Percentiles rank a stretch among this genome's conserved stretches.
Evolutionary conservation across 1,139 yeast species (phyloP).

Genomic region (Yamadazyma oceani): DNA sequence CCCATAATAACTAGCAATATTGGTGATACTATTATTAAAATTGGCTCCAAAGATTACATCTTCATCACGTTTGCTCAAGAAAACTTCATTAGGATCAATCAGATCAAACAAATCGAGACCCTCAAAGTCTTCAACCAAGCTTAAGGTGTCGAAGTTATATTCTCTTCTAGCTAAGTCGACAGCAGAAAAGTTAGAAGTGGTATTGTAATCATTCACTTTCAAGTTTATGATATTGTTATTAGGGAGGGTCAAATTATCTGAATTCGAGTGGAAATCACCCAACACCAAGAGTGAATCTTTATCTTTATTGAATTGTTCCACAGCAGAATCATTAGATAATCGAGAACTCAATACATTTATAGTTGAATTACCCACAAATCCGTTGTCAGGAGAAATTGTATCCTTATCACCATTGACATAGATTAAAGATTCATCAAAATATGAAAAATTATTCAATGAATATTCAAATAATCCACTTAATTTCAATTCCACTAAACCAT

Average conservation of each 20-base stretch:
- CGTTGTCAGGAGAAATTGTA: slow-evolving; percentile 28
- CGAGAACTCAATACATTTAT: slow-evolving; percentile 62
- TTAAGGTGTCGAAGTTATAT: not conserved
- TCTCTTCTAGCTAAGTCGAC: slow-evolving; percentile 13
- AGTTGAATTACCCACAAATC: slow-evolving; percentile 64
- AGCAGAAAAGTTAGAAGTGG: slow-evolving; percentile 33
- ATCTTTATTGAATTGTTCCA: slow-evolving; percentile 32
- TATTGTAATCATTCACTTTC: slow-evolving; percentile 29
- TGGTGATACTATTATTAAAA: slow-evolving; percentile 32
- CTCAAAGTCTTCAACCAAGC: slow-evolving; percentile 4
- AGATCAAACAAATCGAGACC: slow-evolving; percentile 5
- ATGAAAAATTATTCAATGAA: slow-evolving; percentile 66
- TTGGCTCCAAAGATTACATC: slow-evolving; percentile 26
- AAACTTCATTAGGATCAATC: slow-evolving; percentile 1
- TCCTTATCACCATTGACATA: slow-evolving; percentile 27
- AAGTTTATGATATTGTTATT: slow-evolving; percentile 31
- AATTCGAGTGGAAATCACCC: slow-evolving; percentile 52
- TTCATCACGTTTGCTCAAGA: slow-evolving; percentile 23
- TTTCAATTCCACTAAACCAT: slow-evolving; percentile 28
- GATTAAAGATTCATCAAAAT: slow-evolving; percentile 32
- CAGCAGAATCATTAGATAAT: slow-evolving; percentile 42
- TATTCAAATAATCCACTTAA: slow-evolving; percentile 84
- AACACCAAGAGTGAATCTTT: slow-evolving; percentile 29
- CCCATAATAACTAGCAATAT: slow-evolving; percentile 21
- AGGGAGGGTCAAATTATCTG: slow-evolving; percentile 27